A percentile compares a stretch with the other conserved stretches of the same genome.
phyloP scores from a whole-genome alignment of 495 filamentous ascomycete genomes.

The Aspergillus conjunctus region DNA sequence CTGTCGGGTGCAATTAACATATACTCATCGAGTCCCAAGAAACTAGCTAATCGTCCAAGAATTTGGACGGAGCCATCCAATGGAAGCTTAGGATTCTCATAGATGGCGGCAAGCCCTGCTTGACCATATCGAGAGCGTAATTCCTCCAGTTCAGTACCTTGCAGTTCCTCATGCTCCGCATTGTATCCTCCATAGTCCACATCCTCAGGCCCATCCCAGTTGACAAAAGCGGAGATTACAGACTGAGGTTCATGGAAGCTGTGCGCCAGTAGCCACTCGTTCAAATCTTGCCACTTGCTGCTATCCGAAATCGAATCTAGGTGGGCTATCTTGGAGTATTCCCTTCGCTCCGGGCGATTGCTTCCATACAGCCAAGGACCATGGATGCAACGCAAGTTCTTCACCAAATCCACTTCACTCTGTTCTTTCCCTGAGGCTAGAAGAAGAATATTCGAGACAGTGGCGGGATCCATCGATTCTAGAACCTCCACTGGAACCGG shows the following conservation, averaged over 20 bases:
- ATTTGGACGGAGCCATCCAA: constrained; percentile 65
- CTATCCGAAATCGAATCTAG: constrained; percentile 35
- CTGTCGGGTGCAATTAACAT: constrained; percentile 37
- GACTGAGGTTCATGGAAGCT: constrained; percentile 50
- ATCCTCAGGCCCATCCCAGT: constrained; percentile 83
- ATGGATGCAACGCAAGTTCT: constrained; percentile 74
- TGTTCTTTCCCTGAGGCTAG: constrained; percentile 57
- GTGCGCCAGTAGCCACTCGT: constrained; percentile 76
- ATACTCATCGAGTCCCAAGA: constrained; percentile 61
- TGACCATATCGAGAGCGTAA: constrained; percentile 69
- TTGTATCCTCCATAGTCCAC: constrained; percentile 75
- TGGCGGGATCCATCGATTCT: constrained; percentile 54
- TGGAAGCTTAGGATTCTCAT: constrained; percentile 64
- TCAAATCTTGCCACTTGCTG: constrained; percentile 68
- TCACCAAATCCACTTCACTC: constrained; percentile 53
- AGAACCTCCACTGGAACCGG: constrained; percentile 63
- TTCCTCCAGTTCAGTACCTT: constrained; percentile 53
- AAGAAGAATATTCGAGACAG: constrained; percentile 68
- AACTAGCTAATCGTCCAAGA: constrained; percentile 56
- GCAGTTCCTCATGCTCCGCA: constrained; percentile 45
- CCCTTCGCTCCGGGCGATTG: constrained; percentile 61
- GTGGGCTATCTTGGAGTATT: constrained; percentile 41
- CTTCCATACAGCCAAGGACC: constrained; percentile 83
- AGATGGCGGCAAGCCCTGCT: constrained; percentile 71
- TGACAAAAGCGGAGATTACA: constrained; percentile 62